Conservation (phyloP, 345 rosid species). For the Salix suchowensis region DNA sequence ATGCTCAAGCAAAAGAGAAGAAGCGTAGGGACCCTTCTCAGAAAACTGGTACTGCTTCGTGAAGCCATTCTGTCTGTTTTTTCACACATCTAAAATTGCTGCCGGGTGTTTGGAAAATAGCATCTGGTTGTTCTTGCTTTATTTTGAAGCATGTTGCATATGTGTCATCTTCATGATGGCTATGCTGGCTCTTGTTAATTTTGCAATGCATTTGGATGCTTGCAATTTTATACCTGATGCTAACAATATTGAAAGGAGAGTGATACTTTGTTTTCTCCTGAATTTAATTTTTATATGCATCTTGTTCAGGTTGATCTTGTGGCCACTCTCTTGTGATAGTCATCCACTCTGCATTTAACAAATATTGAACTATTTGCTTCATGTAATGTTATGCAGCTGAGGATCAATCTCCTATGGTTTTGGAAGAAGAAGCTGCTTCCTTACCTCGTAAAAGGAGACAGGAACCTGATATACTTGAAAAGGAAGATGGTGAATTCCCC, state of each 20-base stretch:
- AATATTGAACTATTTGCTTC: neutral
- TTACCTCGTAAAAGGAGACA: constrained; percentile 37
- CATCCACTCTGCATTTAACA: neutral
- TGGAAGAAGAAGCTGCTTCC: constrained; percentile 46
- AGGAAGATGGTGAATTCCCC: constrained; percentile 44
- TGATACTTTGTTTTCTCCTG: neutral
- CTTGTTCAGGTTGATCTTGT: neutral
- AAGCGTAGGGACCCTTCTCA: constrained; percentile 37
- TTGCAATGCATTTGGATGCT: neutral
- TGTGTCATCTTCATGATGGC: neutral
- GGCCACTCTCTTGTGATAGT: neutral
- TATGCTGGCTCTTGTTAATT: neutral
- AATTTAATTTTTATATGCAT: neutral
- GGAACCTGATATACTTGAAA: constrained; percentile 36
- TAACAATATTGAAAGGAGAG: neutral
- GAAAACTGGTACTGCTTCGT: constrained; percentile 42
- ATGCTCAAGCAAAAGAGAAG: constrained; percentile 37
- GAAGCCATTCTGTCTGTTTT: neutral
- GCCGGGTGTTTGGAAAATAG: neutral
- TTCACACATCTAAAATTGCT: neutral
- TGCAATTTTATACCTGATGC: neutral
- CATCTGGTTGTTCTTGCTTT: neutral
- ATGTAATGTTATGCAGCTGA: constrained; percentile 25
- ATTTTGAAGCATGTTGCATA: neutral
- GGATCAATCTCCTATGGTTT: constrained; percentile 32